Conservation (phyloP, 306 rosid species). For the Quercus agrifolia region DNA sequence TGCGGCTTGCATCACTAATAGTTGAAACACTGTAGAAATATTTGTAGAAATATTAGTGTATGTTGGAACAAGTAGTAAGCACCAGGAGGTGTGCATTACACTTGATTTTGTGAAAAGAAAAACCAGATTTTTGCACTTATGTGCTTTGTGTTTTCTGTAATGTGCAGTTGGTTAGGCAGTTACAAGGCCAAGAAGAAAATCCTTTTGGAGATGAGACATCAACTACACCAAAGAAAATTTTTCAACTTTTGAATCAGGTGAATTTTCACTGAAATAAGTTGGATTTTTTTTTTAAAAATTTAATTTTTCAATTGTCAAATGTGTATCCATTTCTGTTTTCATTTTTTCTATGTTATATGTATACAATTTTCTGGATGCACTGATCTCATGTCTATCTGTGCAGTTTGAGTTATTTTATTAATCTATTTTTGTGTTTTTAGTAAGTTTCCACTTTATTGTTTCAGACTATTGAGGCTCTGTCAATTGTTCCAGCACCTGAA, state of each 20-base stretch:
- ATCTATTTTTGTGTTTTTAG: slow-evolving; percentile 13
- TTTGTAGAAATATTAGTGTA: neutral
- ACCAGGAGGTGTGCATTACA: neutral
- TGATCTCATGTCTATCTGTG: neutral
- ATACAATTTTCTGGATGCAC: neutral
- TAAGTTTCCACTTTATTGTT: slow-evolving; percentile 10
- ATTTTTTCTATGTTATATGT: neutral
- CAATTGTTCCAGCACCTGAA: slow-evolving; percentile 77
- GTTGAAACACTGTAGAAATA: neutral
- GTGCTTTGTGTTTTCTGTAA: slow-evolving; percentile 20
- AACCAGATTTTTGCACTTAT: slow-evolving; percentile 8
- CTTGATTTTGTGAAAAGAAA: slow-evolving; percentile 3
- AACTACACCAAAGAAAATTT: slow-evolving; percentile 80
- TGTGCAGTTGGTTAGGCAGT: slow-evolving; percentile 85
- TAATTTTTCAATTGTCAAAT: neutral
- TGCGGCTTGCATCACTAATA: slow-evolving; percentile 17
- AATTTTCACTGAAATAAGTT: neutral
- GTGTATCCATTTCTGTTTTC: neutral
- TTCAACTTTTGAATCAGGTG: slow-evolving; percentile 96
- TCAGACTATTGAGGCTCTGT: slow-evolving; percentile 82
- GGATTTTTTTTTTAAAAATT: neutral
- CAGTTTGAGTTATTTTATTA: slow-evolving; percentile 1
- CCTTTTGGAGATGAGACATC: slow-evolving; percentile 85
- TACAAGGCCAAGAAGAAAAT: slow-evolving; percentile 91
- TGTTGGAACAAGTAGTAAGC: neutral